These are phyloP conservation scores for Quercus suber DNA, from an alignment of 306 rosid genomes.

Conservation along the genomic window DNA sequence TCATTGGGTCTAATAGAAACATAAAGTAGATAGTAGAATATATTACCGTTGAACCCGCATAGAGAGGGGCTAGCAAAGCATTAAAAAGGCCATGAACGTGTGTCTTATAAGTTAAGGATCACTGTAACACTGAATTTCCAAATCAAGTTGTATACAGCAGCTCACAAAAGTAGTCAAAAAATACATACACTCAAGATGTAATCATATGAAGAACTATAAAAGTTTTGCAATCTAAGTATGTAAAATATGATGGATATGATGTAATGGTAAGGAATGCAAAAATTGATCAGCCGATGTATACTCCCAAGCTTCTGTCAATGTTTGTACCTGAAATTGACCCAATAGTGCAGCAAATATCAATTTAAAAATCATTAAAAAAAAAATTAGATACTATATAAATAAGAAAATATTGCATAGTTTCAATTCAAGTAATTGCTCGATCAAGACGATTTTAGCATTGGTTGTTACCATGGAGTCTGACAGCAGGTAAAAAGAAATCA, in stretches of 20 bases:
- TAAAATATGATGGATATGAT: slow-evolving; percentile 72
- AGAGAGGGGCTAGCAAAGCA: slow-evolving; percentile 86
- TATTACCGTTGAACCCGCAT: slow-evolving; percentile 80
- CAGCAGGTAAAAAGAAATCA: not conserved
- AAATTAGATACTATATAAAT: not conserved
- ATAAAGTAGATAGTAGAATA: not conserved
- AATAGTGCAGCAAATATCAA: slow-evolving; percentile 12
- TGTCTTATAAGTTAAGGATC: slow-evolving; percentile 57
- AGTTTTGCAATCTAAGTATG: not conserved
- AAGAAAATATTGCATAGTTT: not conserved
- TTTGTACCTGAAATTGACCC: slow-evolving; percentile 74
- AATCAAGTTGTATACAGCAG: slow-evolving; percentile 14
- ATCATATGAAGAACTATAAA: slow-evolving; percentile 9
- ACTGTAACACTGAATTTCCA: slow-evolving; percentile 17
- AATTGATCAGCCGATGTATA: slow-evolving; percentile 73
- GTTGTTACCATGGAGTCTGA: not conserved
- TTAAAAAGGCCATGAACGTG: slow-evolving; percentile 97
- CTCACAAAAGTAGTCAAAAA: slow-evolving; percentile 19
- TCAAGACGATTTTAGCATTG: not conserved
- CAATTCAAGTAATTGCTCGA: not conserved
- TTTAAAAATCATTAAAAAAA: not conserved
- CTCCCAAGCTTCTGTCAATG: slow-evolving; percentile 82
- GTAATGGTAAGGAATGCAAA: slow-evolving; percentile 86
- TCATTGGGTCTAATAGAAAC: not conserved
- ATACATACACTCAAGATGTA: slow-evolving; percentile 8